phyloP scores from a whole-genome alignment of 148 eudicot genomes.

The Hydrangea macrophylla region DNA sequence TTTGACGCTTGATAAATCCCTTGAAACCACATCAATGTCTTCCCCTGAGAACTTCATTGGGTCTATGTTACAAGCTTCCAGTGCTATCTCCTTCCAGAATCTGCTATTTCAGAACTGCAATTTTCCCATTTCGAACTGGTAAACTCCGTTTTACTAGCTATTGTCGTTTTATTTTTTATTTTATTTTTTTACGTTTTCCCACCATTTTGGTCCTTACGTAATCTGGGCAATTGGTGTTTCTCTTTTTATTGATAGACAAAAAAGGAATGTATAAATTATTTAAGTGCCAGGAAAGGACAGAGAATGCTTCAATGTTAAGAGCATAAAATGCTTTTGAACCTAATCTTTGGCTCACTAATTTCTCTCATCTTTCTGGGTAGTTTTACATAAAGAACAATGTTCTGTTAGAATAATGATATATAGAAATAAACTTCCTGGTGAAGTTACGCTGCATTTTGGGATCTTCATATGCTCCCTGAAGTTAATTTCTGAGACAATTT shows the following conservation, averaged over 20 bases:
- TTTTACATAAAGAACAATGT: too few relatives aligned
- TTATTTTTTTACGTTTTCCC: too few relatives aligned
- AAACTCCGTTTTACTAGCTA: background rate
- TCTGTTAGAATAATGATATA: too few relatives aligned
- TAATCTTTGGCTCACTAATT: background rate
- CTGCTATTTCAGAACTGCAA: background rate
- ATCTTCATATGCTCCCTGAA: too few relatives aligned
- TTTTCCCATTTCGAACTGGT: background rate
- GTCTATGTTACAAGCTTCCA: background rate
- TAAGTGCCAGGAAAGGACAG: background rate
- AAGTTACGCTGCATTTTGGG: too few relatives aligned
- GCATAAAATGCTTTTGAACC: background rate
- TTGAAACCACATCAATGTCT: background rate
- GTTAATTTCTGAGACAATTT: too few relatives aligned
- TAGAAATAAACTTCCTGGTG: too few relatives aligned
- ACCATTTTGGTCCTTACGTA: background rate
- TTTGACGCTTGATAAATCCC: background rate
- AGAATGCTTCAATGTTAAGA: too few relatives aligned
- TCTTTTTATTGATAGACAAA: constrained; percentile 1
- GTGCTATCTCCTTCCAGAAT: background rate
- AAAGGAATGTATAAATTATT: constrained; percentile 9
- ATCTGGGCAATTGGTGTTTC: constrained; percentile 2
- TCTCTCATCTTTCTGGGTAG: too few relatives aligned
- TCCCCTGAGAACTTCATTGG: background rate
- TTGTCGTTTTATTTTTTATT: background rate